These are phyloP conservation scores for Blastocystis sp. DNA, from an alignment of 352 stramenopile species.

Conservation along the genomic window DNA sequence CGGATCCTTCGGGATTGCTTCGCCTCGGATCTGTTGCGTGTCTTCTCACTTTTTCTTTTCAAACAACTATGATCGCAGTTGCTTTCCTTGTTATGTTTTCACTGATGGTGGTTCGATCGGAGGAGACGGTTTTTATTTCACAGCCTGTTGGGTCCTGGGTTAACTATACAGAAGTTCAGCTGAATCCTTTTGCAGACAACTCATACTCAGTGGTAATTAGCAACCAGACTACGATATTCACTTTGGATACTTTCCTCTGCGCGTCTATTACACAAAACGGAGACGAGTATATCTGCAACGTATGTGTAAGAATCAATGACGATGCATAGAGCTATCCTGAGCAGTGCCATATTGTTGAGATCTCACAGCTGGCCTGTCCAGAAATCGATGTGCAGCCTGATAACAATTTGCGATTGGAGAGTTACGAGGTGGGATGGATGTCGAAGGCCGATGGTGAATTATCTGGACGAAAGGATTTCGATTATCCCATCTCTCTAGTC, in stretches of 20 bases:
- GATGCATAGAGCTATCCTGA: background rate
- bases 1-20: background rate
- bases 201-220: background rate
- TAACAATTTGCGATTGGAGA: background rate
- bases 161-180: background rate
- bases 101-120: background rate
- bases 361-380: background rate
- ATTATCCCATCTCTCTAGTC: background rate
- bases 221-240: background rate
- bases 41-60: background rate
- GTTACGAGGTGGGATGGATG: background rate
- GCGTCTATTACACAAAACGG: background rate
- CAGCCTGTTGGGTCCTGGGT: background rate
- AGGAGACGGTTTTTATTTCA: background rate
- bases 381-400: background rate
- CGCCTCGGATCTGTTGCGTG: background rate
- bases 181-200: background rate
- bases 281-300: background rate
- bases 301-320: background rate
- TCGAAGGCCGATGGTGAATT: background rate
- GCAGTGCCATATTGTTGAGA: background rate
- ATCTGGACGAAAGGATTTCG: background rate
- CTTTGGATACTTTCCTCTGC: background rate
- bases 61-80: background rate
- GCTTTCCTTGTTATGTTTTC: background rate